Evolutionary conservation across 1,284 basidiomycete genomes (phyloP), one percentile per base, ranked within the genome.

Genomic region (Gomphus bonarii): DNA sequence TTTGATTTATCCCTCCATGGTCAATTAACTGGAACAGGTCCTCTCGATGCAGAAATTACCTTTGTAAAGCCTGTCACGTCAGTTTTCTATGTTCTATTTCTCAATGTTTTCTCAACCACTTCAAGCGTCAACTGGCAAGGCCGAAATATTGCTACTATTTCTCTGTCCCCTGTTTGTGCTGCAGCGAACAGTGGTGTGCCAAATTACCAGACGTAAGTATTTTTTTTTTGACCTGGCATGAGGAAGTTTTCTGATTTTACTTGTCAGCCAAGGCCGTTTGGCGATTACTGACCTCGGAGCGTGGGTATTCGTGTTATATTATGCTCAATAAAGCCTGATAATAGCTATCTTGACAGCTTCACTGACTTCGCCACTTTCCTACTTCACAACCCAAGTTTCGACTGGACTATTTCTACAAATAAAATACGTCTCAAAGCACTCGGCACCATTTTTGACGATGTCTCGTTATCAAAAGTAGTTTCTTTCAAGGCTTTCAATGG

Each of bases 401-500:
- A 77, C 9, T 90, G 88, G 87, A 83, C 76, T 2, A 82, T 91
- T 50, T 81, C 80, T 16, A 84, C 85, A 0, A 62, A 75, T 40
- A 78, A 73, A 38, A 74, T 90, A 50, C 77, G 80, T 36, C 71
- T 91, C 12, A 78, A 74, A 3, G 84, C 88, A 3, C 73, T 89
- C 1, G 81, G 82, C 12, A 87, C 84, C 33, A 77, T 81, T 62
- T 89, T 89, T 63, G 80, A 84, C 61, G 75, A 80, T 52, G 79
- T 89, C 30, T 73, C 74, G 0, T 73, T 90, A 55, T 75, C 72
- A 50, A 89, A 90, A 70, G 73, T 73, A 7, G 69, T 90, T 54
- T 70, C 80, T 9, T 78, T 91, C 70, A 81, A 80, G 65, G 87
- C 84, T 3, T 90, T 90, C 70, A 83, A 87, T 61, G 74, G 73